These are phyloP conservation scores for Tylopilus rubrobrunneus DNA, from an alignment of 768 basidiomycete species.

Conservation along the genomic window DNA sequence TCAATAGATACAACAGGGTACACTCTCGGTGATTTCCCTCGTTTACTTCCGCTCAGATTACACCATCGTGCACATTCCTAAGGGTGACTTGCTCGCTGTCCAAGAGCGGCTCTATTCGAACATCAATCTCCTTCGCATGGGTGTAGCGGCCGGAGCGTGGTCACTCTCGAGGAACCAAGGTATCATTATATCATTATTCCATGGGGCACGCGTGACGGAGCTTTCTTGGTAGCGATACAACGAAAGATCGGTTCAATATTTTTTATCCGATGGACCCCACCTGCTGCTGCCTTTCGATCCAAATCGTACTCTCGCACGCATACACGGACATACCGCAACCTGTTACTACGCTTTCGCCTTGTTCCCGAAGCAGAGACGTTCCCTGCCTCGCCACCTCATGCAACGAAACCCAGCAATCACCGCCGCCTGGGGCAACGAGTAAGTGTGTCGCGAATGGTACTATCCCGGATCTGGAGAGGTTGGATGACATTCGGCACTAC, in stretches of 20 bases:
- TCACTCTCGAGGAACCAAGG: conserved; percentile 78
- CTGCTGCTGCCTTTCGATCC: conserved; percentile 21
- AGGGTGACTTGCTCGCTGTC: conserved; percentile 56
- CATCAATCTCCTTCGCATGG: conserved; percentile 81
- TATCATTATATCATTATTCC: conserved; percentile 12
- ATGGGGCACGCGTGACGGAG: conserved; percentile 6
- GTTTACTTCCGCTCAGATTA: conserved; percentile 86
- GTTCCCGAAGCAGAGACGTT: conserved; percentile 23
- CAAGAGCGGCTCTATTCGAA: conserved; percentile 74
- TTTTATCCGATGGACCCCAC: conserved; percentile 42
- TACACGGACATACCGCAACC: conserved; percentile 29
- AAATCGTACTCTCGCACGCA: conserved; percentile 30
- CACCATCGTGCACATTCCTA: conserved; percentile 80
- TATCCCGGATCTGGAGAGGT: too few relatives aligned
- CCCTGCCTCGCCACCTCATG: conserved; percentile 20
- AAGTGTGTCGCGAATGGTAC: too few relatives aligned
- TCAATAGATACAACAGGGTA: conserved; percentile 56
- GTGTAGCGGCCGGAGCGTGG: conserved; percentile 74
- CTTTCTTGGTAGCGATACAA: conserved; percentile 53
- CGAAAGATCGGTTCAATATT: conserved; percentile 81
- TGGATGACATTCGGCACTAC: too few relatives aligned
- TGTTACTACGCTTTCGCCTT: conserved; percentile 18
- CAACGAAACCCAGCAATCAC: conserved; percentile 12
- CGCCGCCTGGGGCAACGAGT: too few relatives aligned
- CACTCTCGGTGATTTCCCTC: conserved; percentile 77